Evolutionary conservation across 2,329 filamentous ascomycete species (phyloP), one percentile per base, ranked within the genome.

Genomic region (Botrytis tulipae): DNA sequence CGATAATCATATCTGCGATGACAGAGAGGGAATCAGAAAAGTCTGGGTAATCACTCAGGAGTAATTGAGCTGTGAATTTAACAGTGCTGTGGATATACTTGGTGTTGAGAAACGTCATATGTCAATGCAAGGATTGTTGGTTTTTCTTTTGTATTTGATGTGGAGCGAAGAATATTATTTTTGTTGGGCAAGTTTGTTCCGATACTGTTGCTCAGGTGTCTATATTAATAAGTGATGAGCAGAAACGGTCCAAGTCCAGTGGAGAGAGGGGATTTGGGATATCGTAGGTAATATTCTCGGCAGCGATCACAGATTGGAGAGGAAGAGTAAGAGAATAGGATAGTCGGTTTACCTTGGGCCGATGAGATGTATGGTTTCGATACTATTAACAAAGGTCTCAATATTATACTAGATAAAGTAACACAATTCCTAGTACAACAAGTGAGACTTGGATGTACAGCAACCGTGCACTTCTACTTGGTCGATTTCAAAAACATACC

Each of bases 351-450:
- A 51, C 12, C 25, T 7, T n/a, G 25, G 12, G 25, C 48, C 6
- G 25, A n/a, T n/a, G 48, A n/a, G 48, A 51, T 25, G 6, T 6
- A 12, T n/a, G 5, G 25, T 0, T 3, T 51, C 5, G 10, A 14
- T n/a, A 1, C 25, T 0, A n/a, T 51, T 14, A 14, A 14, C 25
- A n/a, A 7, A 51, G 9, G 0, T n/a, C 12, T 7, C 12, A 7
- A 51, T n/a, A n/a, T 51, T 4, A 51, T n/a, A 14, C 25, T 51
- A n/a, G 25, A 14, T 51, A 51, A 12, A 0, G 48, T 6, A 14
- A 5, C 46, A 2, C 4, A 3, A 51, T 25, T 51, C 4, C 12
- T 51, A 4, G 10, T 42, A 42, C 42, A 16, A 42, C 42, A 18
- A 42, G 42, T 42, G 16, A 6, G 14, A 18, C 16, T 42, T 42